A percentile compares a stretch with the other conserved stretches of the same genome.
Evolutionary conservation across 768 basidiomycete genomes (phyloP).

Genomic region (Sporobolomyces phaffii): DNA sequence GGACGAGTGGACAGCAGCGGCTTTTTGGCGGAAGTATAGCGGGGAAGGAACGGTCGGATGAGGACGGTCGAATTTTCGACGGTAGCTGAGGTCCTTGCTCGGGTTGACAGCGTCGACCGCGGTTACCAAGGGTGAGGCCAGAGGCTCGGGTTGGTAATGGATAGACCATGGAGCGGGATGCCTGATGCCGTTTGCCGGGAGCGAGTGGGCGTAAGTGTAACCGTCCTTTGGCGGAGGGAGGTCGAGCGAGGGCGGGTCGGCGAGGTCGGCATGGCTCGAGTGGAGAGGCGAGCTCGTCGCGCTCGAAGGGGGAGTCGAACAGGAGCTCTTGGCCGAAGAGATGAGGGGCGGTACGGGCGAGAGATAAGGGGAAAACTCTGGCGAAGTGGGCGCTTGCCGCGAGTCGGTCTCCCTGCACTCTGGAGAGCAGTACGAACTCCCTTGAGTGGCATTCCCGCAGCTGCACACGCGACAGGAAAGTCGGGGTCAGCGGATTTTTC

Average conservation of each 20-base stretch:
- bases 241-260: constrained; percentile 31
- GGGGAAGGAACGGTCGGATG: constrained; percentile 29
- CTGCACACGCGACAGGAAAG: neutral
- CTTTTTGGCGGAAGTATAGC: constrained; percentile 35
- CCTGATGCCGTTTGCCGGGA: constrained; percentile 4
- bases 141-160: constrained; percentile 26
- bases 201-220: constrained; percentile 20
- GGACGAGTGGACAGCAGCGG: constrained; percentile 24
- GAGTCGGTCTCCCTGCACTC: constrained; percentile 26
- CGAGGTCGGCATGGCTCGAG: neutral
- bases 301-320: constrained; percentile 33
- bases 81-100: constrained; percentile 18
- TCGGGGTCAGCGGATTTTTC: neutral
- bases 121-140: constrained; percentile 5
- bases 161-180: constrained; percentile 23
- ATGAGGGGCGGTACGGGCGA: constrained; percentile 28
- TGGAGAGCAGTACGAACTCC: constrained; percentile 24
- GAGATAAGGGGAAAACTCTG: constrained; percentile 32
- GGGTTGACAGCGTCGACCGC: neutral
- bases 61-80: constrained; percentile 12
- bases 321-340: constrained; percentile 21
- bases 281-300: constrained; percentile 21
- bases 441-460: constrained; percentile 30
- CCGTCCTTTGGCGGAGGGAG: constrained; percentile 25
- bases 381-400: constrained; percentile 13